phyloP scores from a whole-genome alignment of 176 grass and related monocot genomes.

The Aegilops umbellulata region DNA sequence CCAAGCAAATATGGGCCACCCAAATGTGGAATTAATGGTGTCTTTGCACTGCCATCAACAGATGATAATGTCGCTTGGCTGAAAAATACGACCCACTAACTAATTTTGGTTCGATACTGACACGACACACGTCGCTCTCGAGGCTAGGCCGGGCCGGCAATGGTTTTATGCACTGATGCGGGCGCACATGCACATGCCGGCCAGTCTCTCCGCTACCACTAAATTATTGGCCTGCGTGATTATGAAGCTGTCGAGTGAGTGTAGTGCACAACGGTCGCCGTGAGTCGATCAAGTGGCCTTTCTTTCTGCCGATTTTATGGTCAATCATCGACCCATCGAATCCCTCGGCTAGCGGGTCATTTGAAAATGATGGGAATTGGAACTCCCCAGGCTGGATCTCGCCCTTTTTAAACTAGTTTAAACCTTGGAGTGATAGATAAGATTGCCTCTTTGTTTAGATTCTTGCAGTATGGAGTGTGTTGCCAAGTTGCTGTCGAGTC shows the following conservation, averaged over 20 bases:
- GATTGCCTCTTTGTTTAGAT: neutral
- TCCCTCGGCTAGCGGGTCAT: neutral
- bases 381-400: slow-evolving; percentile 23
- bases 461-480: no score
- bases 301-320: neutral
- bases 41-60: neutral
- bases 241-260: neutral
- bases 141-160: neutral
- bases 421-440: neutral
- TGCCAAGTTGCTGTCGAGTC: neutral
- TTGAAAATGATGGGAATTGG: neutral
- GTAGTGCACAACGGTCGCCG: neutral
- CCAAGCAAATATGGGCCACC: neutral
- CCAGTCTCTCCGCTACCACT: neutral
- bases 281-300: neutral
- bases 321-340: neutral
- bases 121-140: neutral
- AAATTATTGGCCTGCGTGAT: slow-evolving; percentile 7
- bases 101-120: neutral
- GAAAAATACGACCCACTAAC: no score
- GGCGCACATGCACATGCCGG: slow-evolving; percentile 34
- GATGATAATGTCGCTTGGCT: neutral
- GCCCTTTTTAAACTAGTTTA: neutral
- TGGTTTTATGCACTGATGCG: neutral
- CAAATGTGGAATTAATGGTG: neutral